A percentile compares a stretch with the other conserved stretches of the same genome.
Conservation (phyloP, 2,329 filamentous ascomycete genomes). For the Penicillium janthinellum region DNA sequence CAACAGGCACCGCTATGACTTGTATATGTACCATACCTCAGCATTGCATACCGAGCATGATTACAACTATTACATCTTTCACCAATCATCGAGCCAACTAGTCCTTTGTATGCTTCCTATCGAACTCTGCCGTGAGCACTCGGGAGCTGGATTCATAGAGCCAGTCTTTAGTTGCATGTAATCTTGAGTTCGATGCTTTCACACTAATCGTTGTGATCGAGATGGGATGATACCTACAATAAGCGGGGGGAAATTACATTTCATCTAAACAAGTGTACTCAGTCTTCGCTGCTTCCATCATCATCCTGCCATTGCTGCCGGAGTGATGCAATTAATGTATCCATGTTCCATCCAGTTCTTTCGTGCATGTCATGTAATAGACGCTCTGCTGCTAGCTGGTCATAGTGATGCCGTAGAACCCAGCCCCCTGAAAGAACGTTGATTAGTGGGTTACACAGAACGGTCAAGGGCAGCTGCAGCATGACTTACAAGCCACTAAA, state of each 20-base stretch:
- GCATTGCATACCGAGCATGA: not conserved
- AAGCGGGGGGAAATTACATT: not conserved
- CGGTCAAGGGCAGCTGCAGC: no score
- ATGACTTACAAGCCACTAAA: conserved; percentile 28
- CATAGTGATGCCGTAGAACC: conserved; percentile 26
- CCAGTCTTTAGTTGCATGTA: not conserved
- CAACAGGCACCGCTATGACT: not conserved
- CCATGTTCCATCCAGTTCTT: conserved; percentile 33
- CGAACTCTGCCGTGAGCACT: not conserved
- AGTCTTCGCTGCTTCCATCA: not conserved
- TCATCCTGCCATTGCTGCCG: conserved; percentile 28
- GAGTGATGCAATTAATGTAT: conserved; percentile 24
- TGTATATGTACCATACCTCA: conserved; percentile 6
- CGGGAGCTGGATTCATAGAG: not conserved
- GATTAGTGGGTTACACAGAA: not conserved
- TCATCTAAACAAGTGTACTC: not conserved
- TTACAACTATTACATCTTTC: not conserved
- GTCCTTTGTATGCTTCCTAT: no score
- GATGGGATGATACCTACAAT: not conserved
- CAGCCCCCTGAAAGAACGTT: conserved; percentile 25
- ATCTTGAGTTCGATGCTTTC: not conserved
- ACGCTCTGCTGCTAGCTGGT: conserved; percentile 29
- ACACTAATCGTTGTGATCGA: not conserved
- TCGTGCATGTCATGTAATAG: conserved; percentile 25
- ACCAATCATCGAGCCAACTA: no score